Conservation (phyloP, 208 protist genomes). For the Strigomonas culicis region DNA sequence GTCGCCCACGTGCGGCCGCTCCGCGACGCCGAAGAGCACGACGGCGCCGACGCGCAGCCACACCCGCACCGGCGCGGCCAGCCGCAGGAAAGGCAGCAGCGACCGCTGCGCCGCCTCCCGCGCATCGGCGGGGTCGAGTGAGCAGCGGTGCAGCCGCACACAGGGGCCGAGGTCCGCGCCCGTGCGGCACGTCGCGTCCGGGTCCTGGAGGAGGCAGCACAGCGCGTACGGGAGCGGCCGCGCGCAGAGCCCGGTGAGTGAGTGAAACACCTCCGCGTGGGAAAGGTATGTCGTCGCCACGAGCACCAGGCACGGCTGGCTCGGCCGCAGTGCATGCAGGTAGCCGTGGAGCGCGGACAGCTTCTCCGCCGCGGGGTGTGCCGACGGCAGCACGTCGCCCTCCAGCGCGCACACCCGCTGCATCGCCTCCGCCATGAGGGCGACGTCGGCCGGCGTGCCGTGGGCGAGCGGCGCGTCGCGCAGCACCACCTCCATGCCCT, state of each 20-base stretch:
- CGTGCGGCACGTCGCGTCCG: constrained; percentile 23
- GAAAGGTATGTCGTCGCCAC: constrained; percentile 21
- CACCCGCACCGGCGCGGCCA: constrained; percentile 11
- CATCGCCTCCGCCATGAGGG: background rate
- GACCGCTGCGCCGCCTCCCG: constrained; percentile 16
- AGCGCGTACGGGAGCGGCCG: background rate
- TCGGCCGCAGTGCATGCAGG: constrained; percentile 1
- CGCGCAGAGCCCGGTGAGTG: constrained; percentile 14
- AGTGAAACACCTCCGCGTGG: constrained; percentile 19
- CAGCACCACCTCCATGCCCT: too few species aligned
- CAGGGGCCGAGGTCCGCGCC: background rate
- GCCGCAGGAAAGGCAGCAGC: constrained; percentile 9
- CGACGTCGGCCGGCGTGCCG: too few species aligned
- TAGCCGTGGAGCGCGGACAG: background rate
- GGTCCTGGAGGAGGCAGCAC: constrained; percentile 26
- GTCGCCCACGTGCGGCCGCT: constrained; percentile 25
- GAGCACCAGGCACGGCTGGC: constrained; percentile 18
- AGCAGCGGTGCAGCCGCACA: constrained; percentile 31
- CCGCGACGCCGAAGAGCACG: constrained; percentile 13
- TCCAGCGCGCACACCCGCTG: background rate
- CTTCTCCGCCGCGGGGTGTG: background rate
- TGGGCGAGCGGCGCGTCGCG: too few species aligned
- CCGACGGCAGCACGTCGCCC: background rate
- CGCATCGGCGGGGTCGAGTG: constrained; percentile 27
- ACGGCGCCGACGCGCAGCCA: constrained; percentile 3